These are phyloP conservation scores for Diaporthe vaccinii DNA, from an alignment of 2,329 filamentous ascomycete genomes.

Conservation along the genomic window DNA sequence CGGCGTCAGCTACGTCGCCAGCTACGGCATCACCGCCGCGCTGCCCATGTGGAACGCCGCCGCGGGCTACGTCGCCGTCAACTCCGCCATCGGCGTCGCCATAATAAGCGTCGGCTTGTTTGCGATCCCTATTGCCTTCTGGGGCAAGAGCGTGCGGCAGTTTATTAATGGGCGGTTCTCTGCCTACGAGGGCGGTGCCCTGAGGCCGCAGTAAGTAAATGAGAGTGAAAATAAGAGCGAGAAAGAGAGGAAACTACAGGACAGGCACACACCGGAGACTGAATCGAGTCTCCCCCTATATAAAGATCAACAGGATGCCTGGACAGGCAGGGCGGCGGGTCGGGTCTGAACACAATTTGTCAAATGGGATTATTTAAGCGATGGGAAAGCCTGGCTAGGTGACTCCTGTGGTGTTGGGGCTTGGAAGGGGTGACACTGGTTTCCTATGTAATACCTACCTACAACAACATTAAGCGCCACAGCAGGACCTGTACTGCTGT, in stretches of 20 bases:
- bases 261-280: not conserved
- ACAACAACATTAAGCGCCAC: slow-evolving; percentile 21
- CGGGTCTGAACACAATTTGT: not conserved
- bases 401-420: slow-evolving; percentile 22
- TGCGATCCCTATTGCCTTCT: slow-evolving; percentile 46
- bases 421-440: not conserved
- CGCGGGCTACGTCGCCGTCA: slow-evolving; percentile 36
- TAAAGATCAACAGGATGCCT: not conserved
- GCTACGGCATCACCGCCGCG: slow-evolving; percentile 41
- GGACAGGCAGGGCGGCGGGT: not conserved
- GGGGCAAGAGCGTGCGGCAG: slow-evolving; percentile 47
- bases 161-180: slow-evolving; percentile 46
- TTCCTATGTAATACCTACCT: slow-evolving; percentile 15
- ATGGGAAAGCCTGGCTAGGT: slow-evolving; percentile 29
- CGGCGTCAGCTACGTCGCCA: slow-evolving; percentile 42
- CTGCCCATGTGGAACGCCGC: slow-evolving; percentile 40
- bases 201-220: slow-evolving; percentile 44
- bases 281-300: not conserved
- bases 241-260: not conserved
- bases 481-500: slow-evolving; percentile 18
- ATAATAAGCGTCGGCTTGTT: slow-evolving; percentile 44
- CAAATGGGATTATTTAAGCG: slow-evolving; percentile 5
- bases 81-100: slow-evolving; percentile 40
- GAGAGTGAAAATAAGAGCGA: not conserved
- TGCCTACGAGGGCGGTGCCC: slow-evolving; percentile 43